A percentile compares a stretch with the other conserved stretches of the same genome.
Conservation (phyloP, 2,329 filamentous ascomycete species). For the Cercospora beticola region DNA sequence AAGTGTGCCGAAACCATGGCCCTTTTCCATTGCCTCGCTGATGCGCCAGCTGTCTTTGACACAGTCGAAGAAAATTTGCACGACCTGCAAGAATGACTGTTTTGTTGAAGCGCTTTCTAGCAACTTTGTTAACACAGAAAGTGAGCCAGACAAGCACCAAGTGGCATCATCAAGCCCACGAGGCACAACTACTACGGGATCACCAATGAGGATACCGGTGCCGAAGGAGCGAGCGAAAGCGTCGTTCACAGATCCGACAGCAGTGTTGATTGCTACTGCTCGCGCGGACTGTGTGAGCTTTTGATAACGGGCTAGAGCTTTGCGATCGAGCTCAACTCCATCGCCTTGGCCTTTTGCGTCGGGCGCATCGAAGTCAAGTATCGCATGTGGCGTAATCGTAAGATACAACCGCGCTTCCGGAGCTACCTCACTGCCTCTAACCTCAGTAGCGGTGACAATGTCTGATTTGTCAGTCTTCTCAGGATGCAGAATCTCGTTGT, state of each 20-base stretch:
- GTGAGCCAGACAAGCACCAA: constrained; percentile 91
- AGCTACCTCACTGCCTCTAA: constrained; percentile 77
- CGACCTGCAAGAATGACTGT: constrained; percentile 70
- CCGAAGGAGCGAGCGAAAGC: constrained; percentile 80
- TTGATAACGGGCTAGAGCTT: constrained; percentile 48
- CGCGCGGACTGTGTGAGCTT: constrained; percentile 71
- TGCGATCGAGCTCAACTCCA: constrained; percentile 51
- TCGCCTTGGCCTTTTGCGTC: constrained; percentile 7
- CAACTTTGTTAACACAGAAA: constrained; percentile 78
- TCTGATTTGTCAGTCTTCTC: constrained; percentile 90
- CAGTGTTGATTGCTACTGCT: constrained; percentile 81
- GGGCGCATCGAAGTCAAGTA: constrained; percentile 68
- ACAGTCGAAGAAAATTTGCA: constrained; percentile 80
- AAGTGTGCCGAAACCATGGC: constrained; percentile 88
- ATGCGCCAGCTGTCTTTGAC: constrained; percentile 94
- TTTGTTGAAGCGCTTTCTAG: constrained; percentile 72
- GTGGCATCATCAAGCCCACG: constrained; percentile 86
- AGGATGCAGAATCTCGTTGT: constrained; percentile 86
- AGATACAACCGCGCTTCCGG: constrained; percentile 79
- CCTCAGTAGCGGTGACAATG: constrained; percentile 82
- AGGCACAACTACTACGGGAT: constrained; percentile 76
- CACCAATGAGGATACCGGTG: constrained; percentile 76
- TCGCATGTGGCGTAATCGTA: constrained; percentile 76
- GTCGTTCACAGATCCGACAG: constrained; percentile 83
- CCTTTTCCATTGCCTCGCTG: constrained; percentile 95